Evolutionary conservation across 352 stramenopile genomes (phyloP), one percentile per base, ranked within the genome.

Genomic region (Globisporangium emineosum): DNA sequence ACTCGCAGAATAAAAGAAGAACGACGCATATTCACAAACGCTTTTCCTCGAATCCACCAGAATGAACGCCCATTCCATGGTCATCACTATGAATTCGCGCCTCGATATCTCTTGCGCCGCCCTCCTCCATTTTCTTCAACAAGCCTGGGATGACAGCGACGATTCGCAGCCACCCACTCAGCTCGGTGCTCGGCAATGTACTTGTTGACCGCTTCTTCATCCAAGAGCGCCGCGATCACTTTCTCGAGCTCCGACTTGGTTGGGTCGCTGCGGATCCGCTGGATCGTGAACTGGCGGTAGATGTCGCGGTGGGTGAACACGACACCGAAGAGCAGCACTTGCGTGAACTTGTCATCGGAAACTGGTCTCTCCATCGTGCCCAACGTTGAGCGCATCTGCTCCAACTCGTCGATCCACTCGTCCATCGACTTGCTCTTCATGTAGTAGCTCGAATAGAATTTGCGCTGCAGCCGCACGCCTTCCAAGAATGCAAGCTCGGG

Each of bases 391-490:
- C 21, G 45, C 45, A 52, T 52, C n/a, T 30, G n/a, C 45, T 25
- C n/a, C 45, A 52, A 30, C 21, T 52, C 10, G n/a, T 21, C n/a
- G n/a, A 52, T 3, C 21, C n/a, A 52, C n/a, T 52, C 21, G 21
- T 30, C n/a, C 45, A 52, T 30, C 21, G 45, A 30, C 45, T 30
- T 52, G 45, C 13, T 17, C 45, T 52, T 52, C n/a, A 27, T 52
- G 45, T 30, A 52, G 45, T n/a, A 52, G 45, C 45, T 52, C n/a
- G 45, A 30, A 21, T 52, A 52, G 45, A 52, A n/a, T 21, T 29
- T 10, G 45, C n/a, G 10, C 21, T 29, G 8, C n/a, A 52, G n/a
- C 13, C 29, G 25, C 4, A 9, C 7, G 19, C 8, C 9, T 5
- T 52, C 25, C 45, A 29, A 8, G 45, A 30, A 30, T 29, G 45